Conservation (phyloP, 495 filamentous ascomycete genomes). For the Aspergillus campestris region DNA sequence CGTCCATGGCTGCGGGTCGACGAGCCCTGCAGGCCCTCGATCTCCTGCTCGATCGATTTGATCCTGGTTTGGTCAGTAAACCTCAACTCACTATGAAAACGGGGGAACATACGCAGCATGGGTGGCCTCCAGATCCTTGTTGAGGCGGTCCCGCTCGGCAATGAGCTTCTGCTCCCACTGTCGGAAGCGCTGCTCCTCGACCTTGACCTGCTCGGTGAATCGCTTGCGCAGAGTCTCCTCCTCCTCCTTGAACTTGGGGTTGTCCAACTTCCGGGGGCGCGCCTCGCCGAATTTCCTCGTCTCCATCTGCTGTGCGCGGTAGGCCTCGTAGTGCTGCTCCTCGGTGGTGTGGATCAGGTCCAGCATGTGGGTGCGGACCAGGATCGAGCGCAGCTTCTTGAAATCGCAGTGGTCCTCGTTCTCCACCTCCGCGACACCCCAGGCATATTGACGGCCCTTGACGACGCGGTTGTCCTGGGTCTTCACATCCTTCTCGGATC, state of each 20-base stretch:
- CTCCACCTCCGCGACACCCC: slow-evolving; percentile 98
- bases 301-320: slow-evolving; percentile 99
- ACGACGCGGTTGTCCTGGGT: slow-evolving; percentile 89
- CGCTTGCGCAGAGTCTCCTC: slow-evolving; percentile 96
- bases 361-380: slow-evolving; percentile 99
- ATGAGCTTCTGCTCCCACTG: slow-evolving; percentile 99
- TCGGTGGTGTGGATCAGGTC: slow-evolving; percentile 99
- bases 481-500: slow-evolving; percentile 98
- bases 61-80: slow-evolving; percentile 48
- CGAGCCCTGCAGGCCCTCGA: slow-evolving; percentile 89
- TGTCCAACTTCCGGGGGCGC: slow-evolving; percentile 92
- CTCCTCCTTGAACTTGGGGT: slow-evolving; percentile 99
- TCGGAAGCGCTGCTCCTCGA: slow-evolving; percentile 96
- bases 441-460: slow-evolving; percentile 97
- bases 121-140: slow-evolving; percentile 97
- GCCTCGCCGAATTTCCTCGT: slow-evolving; percentile 98
- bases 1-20: slow-evolving; percentile 90
- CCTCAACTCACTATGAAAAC: neutral
- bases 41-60: slow-evolving; percentile 88
- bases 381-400: slow-evolving; percentile 97
- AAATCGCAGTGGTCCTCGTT: slow-evolving; percentile 99
- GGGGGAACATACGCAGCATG: slow-evolving; percentile 67
- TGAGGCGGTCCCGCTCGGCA: slow-evolving; percentile 91
- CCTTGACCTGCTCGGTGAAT: slow-evolving; percentile 99
- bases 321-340: slow-evolving; percentile 97